Base-by-base conservation (phyloP, 371 early-diverging fungal genomes). In the Lichtheimia ornata region DNA sequence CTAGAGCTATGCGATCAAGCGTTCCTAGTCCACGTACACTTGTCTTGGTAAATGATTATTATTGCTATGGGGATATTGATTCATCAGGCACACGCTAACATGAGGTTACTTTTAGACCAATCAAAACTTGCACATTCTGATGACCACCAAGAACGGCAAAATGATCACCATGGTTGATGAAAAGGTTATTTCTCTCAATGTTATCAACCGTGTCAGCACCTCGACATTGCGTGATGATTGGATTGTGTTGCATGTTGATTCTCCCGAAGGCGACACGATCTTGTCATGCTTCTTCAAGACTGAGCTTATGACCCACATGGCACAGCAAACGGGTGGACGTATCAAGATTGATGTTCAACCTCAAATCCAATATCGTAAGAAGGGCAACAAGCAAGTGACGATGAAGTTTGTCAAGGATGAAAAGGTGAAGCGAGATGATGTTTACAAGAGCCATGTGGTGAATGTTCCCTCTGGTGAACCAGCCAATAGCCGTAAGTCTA, bases 321-420 rank as follows among this genome's bases (percentile, higher is more conserved):
- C 79, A 43, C 83, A 79, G 58, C 74, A 77, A 42, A 81, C 86
- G 3, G 74, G 76, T 11, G 84, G 84, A 0, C 75, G 86, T 15
- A 81, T 91, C 66, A 70, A 73, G 5, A 79, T 92, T 17, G 76
- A 88, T 35, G 74, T 91, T 54, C 64, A 62, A 27, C 71, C 72
- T 27, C 73, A 74, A 44, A 88, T 91, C 55, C 82, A 83, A 49
- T 93, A 90, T 74, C 65, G 72, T 55, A 94, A 91, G 73, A 94
- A 94, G 82, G 85, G 88, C 45, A 82, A 76, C 60, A 94, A 94
- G 68, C 63, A 77, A 5, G 90, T 84, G 18, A 84, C 78, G 17
- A 77, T 94, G 80, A 92, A 91, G 76, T 91, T 90, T 73, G 77
- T 81, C 52, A 91, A 91, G 77, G 90, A 91, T 64, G 91, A 91